phyloP scores from a whole-genome alignment of 352 stramenopile genomes.

The Pythium oligandrum region DNA sequence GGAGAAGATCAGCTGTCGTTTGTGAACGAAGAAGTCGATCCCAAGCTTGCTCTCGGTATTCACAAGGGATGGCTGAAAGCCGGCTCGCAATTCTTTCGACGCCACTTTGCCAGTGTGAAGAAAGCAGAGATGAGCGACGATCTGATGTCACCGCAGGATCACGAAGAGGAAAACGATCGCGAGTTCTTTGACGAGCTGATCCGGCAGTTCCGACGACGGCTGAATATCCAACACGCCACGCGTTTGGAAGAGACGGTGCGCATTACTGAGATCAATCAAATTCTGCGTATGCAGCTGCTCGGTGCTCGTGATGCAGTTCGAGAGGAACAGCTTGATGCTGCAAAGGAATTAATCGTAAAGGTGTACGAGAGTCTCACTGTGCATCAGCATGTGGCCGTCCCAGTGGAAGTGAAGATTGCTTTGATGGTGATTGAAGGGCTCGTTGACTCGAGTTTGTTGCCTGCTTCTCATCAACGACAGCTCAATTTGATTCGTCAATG shows the following conservation, averaged over 20 bases:
- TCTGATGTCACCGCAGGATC: conserved; percentile 10
- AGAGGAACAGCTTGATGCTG: conserved; percentile 13
- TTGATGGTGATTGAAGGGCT: conserved; percentile 30
- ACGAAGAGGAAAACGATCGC: conserved; percentile 14
- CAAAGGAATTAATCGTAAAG: conserved; percentile 2
- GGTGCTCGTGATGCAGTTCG: conserved; percentile 9
- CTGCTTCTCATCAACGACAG: too few relatives aligned
- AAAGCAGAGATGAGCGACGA: conserved; percentile 12
- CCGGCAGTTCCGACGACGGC: conserved; percentile 13
- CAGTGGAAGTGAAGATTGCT: conserved; percentile 60
- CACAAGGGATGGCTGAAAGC: conserved; percentile 37
- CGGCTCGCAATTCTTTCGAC: conserved; percentile 49
- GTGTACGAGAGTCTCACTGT: too few relatives aligned
- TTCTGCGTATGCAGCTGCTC: conserved; percentile 1
- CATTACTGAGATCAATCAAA: conserved; percentile 2
- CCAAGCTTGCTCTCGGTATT: conserved; percentile 38
- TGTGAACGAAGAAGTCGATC: conserved; percentile 40
- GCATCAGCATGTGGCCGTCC: conserved; percentile 19
- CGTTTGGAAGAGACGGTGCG: conserved; percentile 16
- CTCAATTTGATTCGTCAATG: too few relatives aligned
- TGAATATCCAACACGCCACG: conserved; percentile 9
- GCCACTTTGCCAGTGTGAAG: conserved; percentile 49
- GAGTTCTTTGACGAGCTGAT: conserved; percentile 14
- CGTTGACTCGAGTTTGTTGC: too few relatives aligned
- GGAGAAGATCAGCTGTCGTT: conserved; percentile 52